Percentiles rank a stretch among this genome's conserved stretches.
phyloP scores from a whole-genome alignment of 345 rosid species.

The Reutealis trisperma region DNA sequence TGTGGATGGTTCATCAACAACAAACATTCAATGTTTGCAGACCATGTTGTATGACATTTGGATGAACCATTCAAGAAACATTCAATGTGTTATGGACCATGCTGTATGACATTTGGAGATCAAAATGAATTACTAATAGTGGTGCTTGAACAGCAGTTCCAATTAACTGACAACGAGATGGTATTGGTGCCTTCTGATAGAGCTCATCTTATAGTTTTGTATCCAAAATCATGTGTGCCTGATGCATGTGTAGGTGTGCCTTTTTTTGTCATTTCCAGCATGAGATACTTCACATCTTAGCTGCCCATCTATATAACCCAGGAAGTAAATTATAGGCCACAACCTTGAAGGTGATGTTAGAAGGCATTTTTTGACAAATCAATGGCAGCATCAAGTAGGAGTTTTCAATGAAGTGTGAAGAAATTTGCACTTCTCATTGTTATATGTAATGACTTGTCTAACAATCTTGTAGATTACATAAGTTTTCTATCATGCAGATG shows the following conservation, averaged over 20 bases:
- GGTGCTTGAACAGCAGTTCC: too few relatives aligned
- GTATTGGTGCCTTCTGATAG: too few relatives aligned
- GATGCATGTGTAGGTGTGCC: not conserved
- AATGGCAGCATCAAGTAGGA: not conserved
- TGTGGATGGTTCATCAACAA: too few relatives aligned
- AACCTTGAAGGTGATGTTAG: not conserved
- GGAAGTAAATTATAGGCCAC: too few relatives aligned
- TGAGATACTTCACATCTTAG: too few relatives aligned
- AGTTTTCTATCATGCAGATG: constrained; percentile 55
- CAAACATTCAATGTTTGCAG: too few relatives aligned
- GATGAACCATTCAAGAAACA: too few relatives aligned
- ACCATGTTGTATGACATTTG: too few relatives aligned
- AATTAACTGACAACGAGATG: too few relatives aligned
- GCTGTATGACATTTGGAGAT: too few relatives aligned
- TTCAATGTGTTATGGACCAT: too few relatives aligned
- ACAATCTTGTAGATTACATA: constrained; percentile 8
- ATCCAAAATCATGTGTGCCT: not conserved
- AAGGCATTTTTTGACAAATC: not conserved
- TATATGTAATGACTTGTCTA: not conserved
- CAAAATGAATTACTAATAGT: too few relatives aligned
- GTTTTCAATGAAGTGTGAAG: not conserved
- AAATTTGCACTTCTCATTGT: not conserved
- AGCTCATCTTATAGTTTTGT: not conserved
- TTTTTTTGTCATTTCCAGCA: not conserved
- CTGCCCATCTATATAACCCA: not conserved